These are phyloP conservation scores for Aspergillus uvarum DNA, from an alignment of 2,329 filamentous ascomycete species.

Conservation along the genomic window DNA sequence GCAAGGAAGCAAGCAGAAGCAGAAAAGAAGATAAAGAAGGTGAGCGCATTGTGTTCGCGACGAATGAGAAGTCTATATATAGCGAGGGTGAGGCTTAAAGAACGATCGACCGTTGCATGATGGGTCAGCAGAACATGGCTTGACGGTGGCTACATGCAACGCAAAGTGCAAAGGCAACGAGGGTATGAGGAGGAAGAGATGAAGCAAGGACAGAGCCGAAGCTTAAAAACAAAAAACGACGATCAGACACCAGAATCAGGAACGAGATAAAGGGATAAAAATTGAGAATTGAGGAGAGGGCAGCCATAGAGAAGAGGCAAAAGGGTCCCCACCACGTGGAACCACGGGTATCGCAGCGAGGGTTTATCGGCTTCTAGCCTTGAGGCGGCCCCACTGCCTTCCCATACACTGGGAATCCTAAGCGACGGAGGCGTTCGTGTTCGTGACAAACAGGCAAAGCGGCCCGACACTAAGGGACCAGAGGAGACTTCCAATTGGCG, in stretches of 20 bases:
- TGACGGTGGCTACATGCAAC: background rate
- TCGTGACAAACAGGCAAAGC: background rate
- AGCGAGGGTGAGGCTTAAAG: background rate
- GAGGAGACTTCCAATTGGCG: background rate
- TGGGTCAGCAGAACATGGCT: background rate
- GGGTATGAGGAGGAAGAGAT: no score
- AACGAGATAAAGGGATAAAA: background rate
- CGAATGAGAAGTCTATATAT: background rate
- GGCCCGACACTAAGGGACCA: background rate
- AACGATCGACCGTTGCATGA: background rate
- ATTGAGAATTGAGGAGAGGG: background rate
- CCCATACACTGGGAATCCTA: background rate
- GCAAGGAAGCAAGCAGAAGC: background rate
- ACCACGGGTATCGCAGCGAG: background rate
- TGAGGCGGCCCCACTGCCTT: no score
- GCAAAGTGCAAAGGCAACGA: background rate
- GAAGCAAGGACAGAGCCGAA: no score
- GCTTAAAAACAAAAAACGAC: background rate
- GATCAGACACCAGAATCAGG: background rate
- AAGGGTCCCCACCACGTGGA: background rate
- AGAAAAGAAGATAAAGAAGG: background rate
- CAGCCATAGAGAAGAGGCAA: background rate
- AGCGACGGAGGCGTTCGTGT: background rate
- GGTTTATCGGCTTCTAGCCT: background rate
- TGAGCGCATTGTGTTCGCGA: background rate